Conservation (phyloP, 177 flowering plant species). For the Vitis hybrid region DNA sequence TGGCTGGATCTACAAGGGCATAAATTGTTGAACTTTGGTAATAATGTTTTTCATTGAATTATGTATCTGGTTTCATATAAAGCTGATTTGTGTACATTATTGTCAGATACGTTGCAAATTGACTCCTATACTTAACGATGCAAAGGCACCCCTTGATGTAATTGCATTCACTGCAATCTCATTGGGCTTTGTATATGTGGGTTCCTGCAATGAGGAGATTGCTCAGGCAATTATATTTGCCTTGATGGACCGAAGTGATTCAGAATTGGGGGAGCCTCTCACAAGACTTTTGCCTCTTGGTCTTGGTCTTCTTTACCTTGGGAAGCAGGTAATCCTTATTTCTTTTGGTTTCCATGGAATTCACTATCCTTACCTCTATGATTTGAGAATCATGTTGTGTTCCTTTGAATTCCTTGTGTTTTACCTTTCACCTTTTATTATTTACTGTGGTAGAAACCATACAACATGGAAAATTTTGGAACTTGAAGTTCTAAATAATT, state of each 20-base stretch:
- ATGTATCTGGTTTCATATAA: background rate
- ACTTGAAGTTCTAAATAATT: background rate
- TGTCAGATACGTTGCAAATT: conserved; percentile 60
- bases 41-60: background rate
- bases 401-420: background rate
- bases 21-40: no score
- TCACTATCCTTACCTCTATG: background rate
- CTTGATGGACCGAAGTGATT: conserved; percentile 85
- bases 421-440: background rate
- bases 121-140: conserved; percentile 68
- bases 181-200: conserved; percentile 83
- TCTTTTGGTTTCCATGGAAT: background rate
- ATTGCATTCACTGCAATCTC: conserved; percentile 90
- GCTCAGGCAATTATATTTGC: conserved; percentile 94
- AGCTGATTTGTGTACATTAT: conserved; percentile 5
- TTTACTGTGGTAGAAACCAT: background rate
- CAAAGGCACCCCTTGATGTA: conserved; percentile 85
- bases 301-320: conserved; percentile 94
- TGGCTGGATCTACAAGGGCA: no score
- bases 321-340: conserved; percentile 75
- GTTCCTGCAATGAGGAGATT: conserved; percentile 96
- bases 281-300: conserved; percentile 84
- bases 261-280: conserved; percentile 87
- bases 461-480: background rate
- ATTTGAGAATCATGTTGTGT: background rate